A percentile compares a stretch with the other conserved stretches of the same genome.
These are phyloP conservation scores for Penicillium paneum DNA, from an alignment of 2,329 filamentous ascomycete genomes.

Conservation along the genomic window DNA sequence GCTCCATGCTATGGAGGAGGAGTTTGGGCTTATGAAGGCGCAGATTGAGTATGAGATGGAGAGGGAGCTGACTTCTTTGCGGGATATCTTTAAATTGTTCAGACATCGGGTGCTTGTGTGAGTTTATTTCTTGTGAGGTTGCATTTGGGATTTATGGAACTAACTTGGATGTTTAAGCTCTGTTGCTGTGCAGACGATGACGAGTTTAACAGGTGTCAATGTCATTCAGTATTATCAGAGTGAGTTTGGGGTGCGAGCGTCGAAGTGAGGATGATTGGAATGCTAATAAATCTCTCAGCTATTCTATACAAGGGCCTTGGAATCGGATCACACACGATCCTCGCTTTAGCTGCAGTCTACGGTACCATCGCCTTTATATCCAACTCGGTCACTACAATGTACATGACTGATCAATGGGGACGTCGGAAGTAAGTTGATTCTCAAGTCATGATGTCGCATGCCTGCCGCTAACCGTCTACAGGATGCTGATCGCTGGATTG, in stretches of 20 bases:
- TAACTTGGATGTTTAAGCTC: slow-evolving; percentile 32
- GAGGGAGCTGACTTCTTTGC: slow-evolving; percentile 52
- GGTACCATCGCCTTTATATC: slow-evolving; percentile 53
- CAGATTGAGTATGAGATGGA: slow-evolving; percentile 59
- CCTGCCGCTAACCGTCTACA: slow-evolving; percentile 21
- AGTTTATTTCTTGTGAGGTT: slow-evolving; percentile 12
- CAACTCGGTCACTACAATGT: slow-evolving; percentile 53
- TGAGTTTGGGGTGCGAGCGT: not conserved
- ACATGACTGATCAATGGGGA: slow-evolving; percentile 57
- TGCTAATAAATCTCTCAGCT: slow-evolving; percentile 32
- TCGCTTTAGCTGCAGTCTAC: slow-evolving; percentile 55
- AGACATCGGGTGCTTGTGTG: slow-evolving; percentile 52
- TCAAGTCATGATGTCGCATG: not conserved
- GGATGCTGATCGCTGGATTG: slow-evolving; percentile 56
- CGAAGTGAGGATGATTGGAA: not conserved
- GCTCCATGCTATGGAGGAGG: slow-evolving; percentile 46
- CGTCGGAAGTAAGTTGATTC: slow-evolving; percentile 47
- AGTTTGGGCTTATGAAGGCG: slow-evolving; percentile 54
- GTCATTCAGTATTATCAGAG: slow-evolving; percentile 48
- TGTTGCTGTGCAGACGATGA: slow-evolving; percentile 58
- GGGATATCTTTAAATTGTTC: slow-evolving; percentile 53
- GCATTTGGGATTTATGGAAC: not conserved
- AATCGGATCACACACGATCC: slow-evolving; percentile 49
- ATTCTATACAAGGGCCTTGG: slow-evolving; percentile 56
- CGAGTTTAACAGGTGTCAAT: slow-evolving; percentile 56